Percentiles rank a stretch among this genome's conserved stretches.
phyloP scores from a whole-genome alignment of 441 rosid genomes.

The Brassica balearica region DNA sequence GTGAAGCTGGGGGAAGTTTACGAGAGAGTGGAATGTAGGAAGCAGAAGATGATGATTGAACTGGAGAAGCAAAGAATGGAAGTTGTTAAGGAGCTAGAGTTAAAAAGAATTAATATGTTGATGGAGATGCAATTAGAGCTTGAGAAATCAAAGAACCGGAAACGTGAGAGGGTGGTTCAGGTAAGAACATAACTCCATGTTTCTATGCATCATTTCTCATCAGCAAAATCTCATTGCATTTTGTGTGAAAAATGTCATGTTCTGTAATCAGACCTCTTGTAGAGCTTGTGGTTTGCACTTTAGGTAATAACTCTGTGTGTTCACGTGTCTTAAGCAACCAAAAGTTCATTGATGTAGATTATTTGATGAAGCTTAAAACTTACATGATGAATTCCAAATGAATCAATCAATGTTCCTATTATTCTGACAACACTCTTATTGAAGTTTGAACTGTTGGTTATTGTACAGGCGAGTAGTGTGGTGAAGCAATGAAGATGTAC shows the following conservation, averaged over 20 bases:
- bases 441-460: background rate
- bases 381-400: background rate
- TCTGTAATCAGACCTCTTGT: background rate
- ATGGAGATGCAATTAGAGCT: slow-evolving; percentile 62
- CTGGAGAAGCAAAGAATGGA: slow-evolving; percentile 77
- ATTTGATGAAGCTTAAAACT: too few relatives aligned
- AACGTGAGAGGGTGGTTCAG: slow-evolving; percentile 29
- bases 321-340: background rate
- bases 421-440: slow-evolving; percentile 1
- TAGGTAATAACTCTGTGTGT: slow-evolving; percentile 2
- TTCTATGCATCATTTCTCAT: background rate
- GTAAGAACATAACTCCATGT: slow-evolving; percentile 22
- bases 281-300: background rate
- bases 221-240: background rate
- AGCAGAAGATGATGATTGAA: slow-evolving; percentile 66
- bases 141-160: slow-evolving; percentile 41
- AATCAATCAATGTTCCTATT: background rate
- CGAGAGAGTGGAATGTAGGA: slow-evolving; percentile 65
- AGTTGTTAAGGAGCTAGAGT: slow-evolving; percentile 67
- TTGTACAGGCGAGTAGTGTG: slow-evolving; percentile 18
- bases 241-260: background rate
- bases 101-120: slow-evolving; percentile 65
- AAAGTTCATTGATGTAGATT: background rate
- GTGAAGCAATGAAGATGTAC: slow-evolving; percentile 9
- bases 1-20: slow-evolving; percentile 66